Evolutionary conservation across 805 yeast genomes (phyloP), one percentile per base, ranked within the genome.

Genomic region (Brettanomyces bruxellensis): DNA sequence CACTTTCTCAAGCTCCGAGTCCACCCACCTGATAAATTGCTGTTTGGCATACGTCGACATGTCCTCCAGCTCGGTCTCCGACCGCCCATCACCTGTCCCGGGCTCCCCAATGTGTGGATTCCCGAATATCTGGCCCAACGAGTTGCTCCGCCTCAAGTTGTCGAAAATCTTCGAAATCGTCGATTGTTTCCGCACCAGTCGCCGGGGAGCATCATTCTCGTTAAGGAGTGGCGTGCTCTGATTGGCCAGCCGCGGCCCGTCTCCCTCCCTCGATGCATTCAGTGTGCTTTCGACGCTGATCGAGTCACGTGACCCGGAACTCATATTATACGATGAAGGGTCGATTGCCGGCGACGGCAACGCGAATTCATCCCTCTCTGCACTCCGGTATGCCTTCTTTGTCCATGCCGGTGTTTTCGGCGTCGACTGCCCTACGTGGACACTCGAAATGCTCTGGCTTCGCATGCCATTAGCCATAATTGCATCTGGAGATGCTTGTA

Each of bases 11-110:
- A 82, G 66, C 59, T 87, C 83, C 0, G 54, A 45, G 46, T 84
- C 83, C 4, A 87, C 70, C 95, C 95, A 87, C 2, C 55, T 59
- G n/a, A 72, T 51, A 51, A 87, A 88, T 45, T 73, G 75, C 4
- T 59, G 51, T 40, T 68, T 70, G 11, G 69, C 73, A n/a, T 66
- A 64, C 25, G 56, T 61, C 9, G 65, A 57, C 37, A 61, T 49
- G 44, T 62, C 62, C 9, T 62, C 67, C 41, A 63, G 34, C 39
- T 63, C 67, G 1, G 61, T 58, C 14, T 7, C 18, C 5, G 45
- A 35, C 18, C 24, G 23, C 38, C 38, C 3, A 38, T 45, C 8
- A 5, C 9, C 8, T 24, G 9, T 1, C n/a, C 25, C 24, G 38
- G 40, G 8, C 3, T 5, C 5, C 46, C 22, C 25, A 6, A n/a